Evolutionary conservation across 805 yeast genomes (phyloP).

Genomic region (Cyberlindnera lachancei): DNA sequence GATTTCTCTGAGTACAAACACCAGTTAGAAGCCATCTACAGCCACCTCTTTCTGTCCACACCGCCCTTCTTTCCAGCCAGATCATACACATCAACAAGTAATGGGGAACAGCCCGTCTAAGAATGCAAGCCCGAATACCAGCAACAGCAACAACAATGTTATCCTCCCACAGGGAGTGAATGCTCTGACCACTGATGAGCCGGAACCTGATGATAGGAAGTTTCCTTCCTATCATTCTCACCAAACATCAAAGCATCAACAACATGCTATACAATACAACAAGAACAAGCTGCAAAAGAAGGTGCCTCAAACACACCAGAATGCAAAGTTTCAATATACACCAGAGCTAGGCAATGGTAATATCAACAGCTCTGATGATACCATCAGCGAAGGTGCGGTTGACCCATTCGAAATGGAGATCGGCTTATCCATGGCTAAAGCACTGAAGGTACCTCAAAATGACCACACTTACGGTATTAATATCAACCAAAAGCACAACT

Average conservation of each 20-base stretch:
- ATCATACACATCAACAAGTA: conserved; percentile 8
- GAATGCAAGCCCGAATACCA: conserved; percentile 31
- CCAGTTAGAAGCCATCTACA: too few species aligned
- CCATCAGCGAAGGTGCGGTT: conserved; percentile 4
- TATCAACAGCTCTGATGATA: conserved; percentile 9
- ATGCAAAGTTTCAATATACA: conserved; percentile 12
- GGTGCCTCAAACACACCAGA: conserved; percentile 5
- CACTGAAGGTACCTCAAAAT: conserved; percentile 13
- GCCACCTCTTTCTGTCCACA: neutral
- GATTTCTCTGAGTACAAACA: too few species aligned
- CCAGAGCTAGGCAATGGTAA: too few species aligned
- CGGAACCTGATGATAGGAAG: conserved; percentile 44
- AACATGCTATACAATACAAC: conserved; percentile 11
- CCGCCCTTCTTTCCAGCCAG: neutral
- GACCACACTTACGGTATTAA: too few species aligned
- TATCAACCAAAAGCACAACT: too few species aligned
- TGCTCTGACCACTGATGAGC: conserved; percentile 28
- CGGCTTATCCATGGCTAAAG: conserved; percentile 28
- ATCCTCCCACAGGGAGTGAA: conserved; percentile 24
- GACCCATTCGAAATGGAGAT: conserved; percentile 25
- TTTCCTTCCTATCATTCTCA: conserved; percentile 28
- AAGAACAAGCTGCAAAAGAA: conserved; percentile 15
- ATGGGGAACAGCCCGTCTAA: conserved; percentile 66
- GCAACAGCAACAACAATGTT: too few species aligned
- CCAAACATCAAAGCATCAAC: conserved; percentile 15